Evolutionary conservation across 1,139 yeast genomes (phyloP), one percentile per base, ranked within the genome.

Genomic region (Kurtzmaniella natalensis): DNA sequence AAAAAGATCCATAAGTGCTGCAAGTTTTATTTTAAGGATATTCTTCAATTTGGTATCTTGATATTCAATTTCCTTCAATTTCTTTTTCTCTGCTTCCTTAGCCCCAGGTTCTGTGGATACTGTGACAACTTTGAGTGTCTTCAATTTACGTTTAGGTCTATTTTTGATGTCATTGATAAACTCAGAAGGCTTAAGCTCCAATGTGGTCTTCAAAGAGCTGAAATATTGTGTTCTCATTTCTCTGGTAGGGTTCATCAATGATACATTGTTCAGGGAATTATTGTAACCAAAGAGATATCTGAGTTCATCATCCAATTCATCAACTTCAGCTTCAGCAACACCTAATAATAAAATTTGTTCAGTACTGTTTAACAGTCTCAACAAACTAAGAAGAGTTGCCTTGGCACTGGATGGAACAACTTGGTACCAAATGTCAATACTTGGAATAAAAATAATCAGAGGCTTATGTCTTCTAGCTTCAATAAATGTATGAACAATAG

Each of bases 391-490:
- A 34, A 92, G 70, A 1, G 94, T 83, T 1, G 92, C 76, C 43
- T 73, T 77, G 2, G 89, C 86, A 3, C 84, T 69, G 10, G 70
- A 76, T 0, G 88, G 76, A 29, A 87, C 73, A 1, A 86, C 78
- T 24, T 66, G 67, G 37, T 71, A 66, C 92, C 96, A 88, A 4
- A 79, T 72, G 43, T 88, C 92, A 37, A 88, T 64, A 50, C 84
- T 84, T 1, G 98, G 96, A 37, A 92, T 76, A 51, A 76, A 84
- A 3, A 94, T 61, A 8, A 94, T 81, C 10, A 95, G 77, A 1
- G 98, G 98, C 39, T 84, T 86, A 45, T 89, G 94, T 50, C 95
- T 76, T 46, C 86, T 76, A 3, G 95, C 95, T 58, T 92, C 99
- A 20, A 84, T 70, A 51, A 94, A 81, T 17, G 86, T 72, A 51